Evolutionary conservation across 306 rosid genomes (phyloP), one percentile per base, ranked within the genome.

Genomic region (Dryas drummondii): DNA sequence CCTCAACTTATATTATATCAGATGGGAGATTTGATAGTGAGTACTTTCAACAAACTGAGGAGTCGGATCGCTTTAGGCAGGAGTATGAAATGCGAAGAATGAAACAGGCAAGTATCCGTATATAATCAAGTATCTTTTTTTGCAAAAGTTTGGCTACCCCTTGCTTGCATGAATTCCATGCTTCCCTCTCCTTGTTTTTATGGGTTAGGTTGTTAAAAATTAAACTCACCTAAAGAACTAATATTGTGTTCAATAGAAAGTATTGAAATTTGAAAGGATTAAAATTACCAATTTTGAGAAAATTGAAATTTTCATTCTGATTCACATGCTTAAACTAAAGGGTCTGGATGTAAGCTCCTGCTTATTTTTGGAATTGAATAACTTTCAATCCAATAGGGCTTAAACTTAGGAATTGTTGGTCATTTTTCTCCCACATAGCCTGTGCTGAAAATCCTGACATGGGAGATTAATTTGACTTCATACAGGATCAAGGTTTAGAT

Each of bases 401-500:
- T 54, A 22, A 17, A 71, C 4, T 63, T 71, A 53, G 66, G 9
- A 27, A 41, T 16, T 26, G 42, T 53, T 26, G 71, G 56, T 44
- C 27, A 12, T 16, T 49, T 49, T 67, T 66, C 7, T 62, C 12
- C 10, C 4, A 14, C 46, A 8, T 56, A 19, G 41, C 8, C 12
- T 5, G 47, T 4, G 27, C 32, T 47, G 56, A 41, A 7, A 61
- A 44, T 41, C 41, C 50, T 68, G 16, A 68, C 79, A 19, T 74
- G 66, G 57, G 22, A 66, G 26, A 16, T 66, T 1, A 19, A 19
- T 54, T 76, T 44, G 44, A 57, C 37, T 69, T 66, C 14, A 50
- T 69, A 17, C 76, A 84, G 86, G 86, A 85, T 79, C 74, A 81
- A 79, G 83, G 80, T 27, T 75, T 84, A 40, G 84, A 84, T 49